Evolutionary conservation across 495 filamentous ascomycete species (phyloP).

Genomic region (Corynascus novoguineensis): DNA sequence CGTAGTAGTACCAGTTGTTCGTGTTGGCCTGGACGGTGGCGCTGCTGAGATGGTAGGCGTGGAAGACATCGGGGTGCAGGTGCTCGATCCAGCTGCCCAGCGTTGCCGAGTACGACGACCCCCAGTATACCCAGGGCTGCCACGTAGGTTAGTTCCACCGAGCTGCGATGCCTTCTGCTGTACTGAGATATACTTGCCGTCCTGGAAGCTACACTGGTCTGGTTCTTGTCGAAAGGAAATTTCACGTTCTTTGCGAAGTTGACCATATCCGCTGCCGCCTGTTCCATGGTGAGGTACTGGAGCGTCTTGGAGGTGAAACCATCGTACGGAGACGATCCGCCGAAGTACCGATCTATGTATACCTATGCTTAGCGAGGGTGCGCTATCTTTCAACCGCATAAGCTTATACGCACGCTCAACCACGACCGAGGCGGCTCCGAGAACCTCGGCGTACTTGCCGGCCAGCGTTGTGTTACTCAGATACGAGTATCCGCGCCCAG

Average conservation of each 20-base stretch:
- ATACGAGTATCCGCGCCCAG: slow-evolving; percentile 34
- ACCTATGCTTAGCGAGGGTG: not conserved
- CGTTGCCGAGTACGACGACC: slow-evolving; percentile 60
- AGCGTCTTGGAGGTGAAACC: slow-evolving; percentile 51
- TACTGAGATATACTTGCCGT: slow-evolving; percentile 24
- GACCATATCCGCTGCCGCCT: slow-evolving; percentile 55
- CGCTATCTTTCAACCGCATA: not conserved
- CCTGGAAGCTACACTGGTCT: slow-evolving; percentile 48
- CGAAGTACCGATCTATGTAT: slow-evolving; percentile 54
- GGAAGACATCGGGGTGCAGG: slow-evolving; percentile 58
- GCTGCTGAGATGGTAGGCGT: slow-evolving; percentile 59
- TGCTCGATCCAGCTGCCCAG: slow-evolving; percentile 57
- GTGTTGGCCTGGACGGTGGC: slow-evolving; percentile 56
- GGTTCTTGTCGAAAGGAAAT: slow-evolving; percentile 51
- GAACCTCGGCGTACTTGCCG: slow-evolving; percentile 47
- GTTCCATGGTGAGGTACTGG: slow-evolving; percentile 55
- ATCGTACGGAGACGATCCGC: slow-evolving; percentile 54
- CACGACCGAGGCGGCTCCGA: slow-evolving; percentile 53
- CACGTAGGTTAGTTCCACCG: not conserved
- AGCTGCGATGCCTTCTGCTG: too few relatives aligned
- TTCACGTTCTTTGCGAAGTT: slow-evolving; percentile 57
- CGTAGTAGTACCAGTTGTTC: slow-evolving; percentile 63
- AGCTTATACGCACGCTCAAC: slow-evolving; percentile 45
- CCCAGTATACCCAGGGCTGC: slow-evolving; percentile 57
- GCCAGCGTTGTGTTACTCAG: slow-evolving; percentile 47